Percentiles rank a stretch among this genome's conserved stretches.
Evolutionary conservation across 2,329 filamentous ascomycete species (phyloP).

Genomic region (Botrytis medusae): DNA sequence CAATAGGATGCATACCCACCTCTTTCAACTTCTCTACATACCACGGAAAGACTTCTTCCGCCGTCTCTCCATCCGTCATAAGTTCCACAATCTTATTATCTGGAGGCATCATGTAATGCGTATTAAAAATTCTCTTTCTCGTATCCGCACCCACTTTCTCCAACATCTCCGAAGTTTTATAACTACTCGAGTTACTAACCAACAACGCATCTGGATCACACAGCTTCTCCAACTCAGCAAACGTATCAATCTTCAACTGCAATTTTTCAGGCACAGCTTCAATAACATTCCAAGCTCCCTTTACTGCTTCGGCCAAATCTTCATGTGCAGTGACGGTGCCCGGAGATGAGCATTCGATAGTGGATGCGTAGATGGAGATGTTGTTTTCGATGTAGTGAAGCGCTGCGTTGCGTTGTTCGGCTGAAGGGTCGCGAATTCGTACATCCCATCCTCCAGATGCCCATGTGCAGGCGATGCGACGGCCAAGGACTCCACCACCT

Average conservation of each 20-base stretch:
- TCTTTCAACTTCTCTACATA: conserved; percentile 37
- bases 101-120: conserved; percentile 45
- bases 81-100: conserved; percentile 40
- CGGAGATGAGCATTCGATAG: background rate
- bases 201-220: conserved; percentile 43
- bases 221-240: conserved; percentile 44
- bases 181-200: conserved; percentile 50
- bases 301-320: conserved; percentile 30
- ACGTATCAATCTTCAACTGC: conserved; percentile 44
- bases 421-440: conserved; percentile 45
- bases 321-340: conserved; percentile 10
- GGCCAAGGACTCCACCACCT: conserved; percentile 47
- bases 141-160: conserved; percentile 44
- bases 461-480: conserved; percentile 45
- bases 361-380: conserved; percentile 27
- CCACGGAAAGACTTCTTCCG: conserved; percentile 36
- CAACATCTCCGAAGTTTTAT: conserved; percentile 45
- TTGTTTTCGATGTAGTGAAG: conserved; percentile 45
- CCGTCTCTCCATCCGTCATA: conserved; percentile 42
- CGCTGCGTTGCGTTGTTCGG: conserved; percentile 42
- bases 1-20: conserved; percentile 43
- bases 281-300: conserved; percentile 41
- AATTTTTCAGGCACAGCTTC: conserved; percentile 48
- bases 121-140: conserved; percentile 43
- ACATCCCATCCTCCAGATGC: conserved; percentile 47